These are phyloP conservation scores for Quercus phellos DNA, from an alignment of 331 rosid species.

Conservation along the genomic window DNA sequence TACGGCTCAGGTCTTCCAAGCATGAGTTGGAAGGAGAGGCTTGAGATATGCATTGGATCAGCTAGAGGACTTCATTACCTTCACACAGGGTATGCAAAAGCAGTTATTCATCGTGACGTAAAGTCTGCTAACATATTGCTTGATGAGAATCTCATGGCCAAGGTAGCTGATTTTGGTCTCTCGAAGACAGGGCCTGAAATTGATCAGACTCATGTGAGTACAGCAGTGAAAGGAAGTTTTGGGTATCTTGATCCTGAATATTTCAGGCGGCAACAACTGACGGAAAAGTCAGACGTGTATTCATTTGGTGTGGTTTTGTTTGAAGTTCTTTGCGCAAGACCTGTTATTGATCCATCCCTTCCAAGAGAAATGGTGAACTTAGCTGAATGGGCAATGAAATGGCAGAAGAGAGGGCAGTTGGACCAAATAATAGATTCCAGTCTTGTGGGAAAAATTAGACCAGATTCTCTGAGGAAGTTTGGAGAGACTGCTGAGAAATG, in stretches of 20 bases:
- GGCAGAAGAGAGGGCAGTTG: conserved; percentile 65
- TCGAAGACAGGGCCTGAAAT: conserved; percentile 72
- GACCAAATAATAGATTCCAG: conserved; percentile 56
- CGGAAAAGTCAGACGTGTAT: conserved; percentile 74
- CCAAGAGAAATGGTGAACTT: conserved; percentile 73
- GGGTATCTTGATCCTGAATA: conserved; percentile 85
- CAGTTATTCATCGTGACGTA: conserved; percentile 75
- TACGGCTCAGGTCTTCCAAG: conserved; percentile 58
- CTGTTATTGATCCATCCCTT: conserved; percentile 77
- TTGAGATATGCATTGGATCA: conserved; percentile 72
- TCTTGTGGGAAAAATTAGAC: conserved; percentile 57
- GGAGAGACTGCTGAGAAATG: conserved; percentile 82
- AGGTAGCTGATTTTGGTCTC: conserved; percentile 83
- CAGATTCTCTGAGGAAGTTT: conserved; percentile 68
- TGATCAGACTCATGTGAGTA: conserved; percentile 76
- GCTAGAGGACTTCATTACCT: conserved; percentile 88
- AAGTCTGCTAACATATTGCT: conserved; percentile 76
- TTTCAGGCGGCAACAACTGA: conserved; percentile 72
- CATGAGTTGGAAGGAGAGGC: conserved; percentile 74
- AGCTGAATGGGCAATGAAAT: conserved; percentile 84
- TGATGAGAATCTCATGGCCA: conserved; percentile 81
- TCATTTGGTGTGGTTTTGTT: conserved; percentile 78
- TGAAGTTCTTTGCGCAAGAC: conserved; percentile 72
- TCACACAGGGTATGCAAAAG: conserved; percentile 72
- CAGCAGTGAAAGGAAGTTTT: conserved; percentile 80